Evolutionary conservation across 148 eudicot genomes (phyloP).

Genomic region (Drosera capensis): DNA sequence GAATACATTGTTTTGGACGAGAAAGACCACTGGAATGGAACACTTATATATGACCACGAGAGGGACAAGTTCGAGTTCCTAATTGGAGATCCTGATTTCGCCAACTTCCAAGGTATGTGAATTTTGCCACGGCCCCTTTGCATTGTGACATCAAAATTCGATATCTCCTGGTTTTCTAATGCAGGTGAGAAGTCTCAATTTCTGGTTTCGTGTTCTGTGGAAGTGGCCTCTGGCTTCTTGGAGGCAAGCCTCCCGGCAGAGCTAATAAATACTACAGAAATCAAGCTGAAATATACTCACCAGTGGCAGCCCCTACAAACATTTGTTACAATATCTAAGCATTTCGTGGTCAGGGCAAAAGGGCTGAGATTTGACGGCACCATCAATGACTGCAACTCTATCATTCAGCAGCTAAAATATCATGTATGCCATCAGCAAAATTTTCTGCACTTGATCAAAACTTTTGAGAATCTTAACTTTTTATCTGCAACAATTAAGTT

Average conservation of each 20-base stretch:
- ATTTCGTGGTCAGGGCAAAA: slow-evolving; percentile 57
- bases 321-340: slow-evolving; percentile 71
- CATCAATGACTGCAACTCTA: slow-evolving; percentile 49
- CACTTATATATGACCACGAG: slow-evolving; percentile 27
- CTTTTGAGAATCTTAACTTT: too few species aligned
- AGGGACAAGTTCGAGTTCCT: slow-evolving; percentile 36
- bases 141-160: too few species aligned
- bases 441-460: too few species aligned
- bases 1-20: slow-evolving; percentile 44
- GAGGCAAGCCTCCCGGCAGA: slow-evolving; percentile 56
- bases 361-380: slow-evolving; percentile 71
- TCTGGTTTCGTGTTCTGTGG: slow-evolving; percentile 58
- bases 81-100: slow-evolving; percentile 72
- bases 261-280: slow-evolving; percentile 65
- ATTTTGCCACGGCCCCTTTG: too few species aligned
- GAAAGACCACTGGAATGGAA: slow-evolving; percentile 23
- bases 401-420: slow-evolving; percentile 47
- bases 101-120: slow-evolving; percentile 54
- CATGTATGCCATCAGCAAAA: slow-evolving; percentile 35
- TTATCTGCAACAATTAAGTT: too few species aligned
- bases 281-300: slow-evolving; percentile 44
- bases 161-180: too few species aligned
- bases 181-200: slow-evolving; percentile 59
- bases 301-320: slow-evolving; percentile 88
- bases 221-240: slow-evolving; percentile 57